These are phyloP conservation scores for Beta macrorhiza DNA, from an alignment of 179 eudicot genomes.

Conservation along the genomic window DNA sequence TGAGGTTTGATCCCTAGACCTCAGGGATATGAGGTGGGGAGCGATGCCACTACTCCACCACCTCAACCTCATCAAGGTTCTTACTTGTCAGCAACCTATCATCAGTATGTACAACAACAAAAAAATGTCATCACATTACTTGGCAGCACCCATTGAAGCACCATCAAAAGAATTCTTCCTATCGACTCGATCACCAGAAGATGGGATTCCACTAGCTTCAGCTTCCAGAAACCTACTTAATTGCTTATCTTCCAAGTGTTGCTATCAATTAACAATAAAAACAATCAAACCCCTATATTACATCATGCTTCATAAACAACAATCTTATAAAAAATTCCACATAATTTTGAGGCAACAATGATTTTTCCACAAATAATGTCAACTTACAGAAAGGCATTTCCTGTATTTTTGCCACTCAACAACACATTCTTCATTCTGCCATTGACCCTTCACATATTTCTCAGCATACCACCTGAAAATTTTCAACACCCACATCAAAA, in stretches of 20 bases:
- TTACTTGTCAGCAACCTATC: conserved; percentile 20
- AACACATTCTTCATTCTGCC: conserved; percentile 83
- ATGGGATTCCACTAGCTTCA: conserved; percentile 42
- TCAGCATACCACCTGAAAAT: conserved; percentile 83
- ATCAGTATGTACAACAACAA: conserved; percentile 19
- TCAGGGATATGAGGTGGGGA: too few species aligned
- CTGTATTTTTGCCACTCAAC: conserved; percentile 87
- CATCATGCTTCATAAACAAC: neutral
- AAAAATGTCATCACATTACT: conserved; percentile 22
- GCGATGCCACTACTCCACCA: too few species aligned
- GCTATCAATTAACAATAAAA: conserved; percentile 40
- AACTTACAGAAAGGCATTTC: conserved; percentile 74
- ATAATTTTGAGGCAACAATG: neutral
- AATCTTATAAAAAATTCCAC: neutral
- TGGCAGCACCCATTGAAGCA: conserved; percentile 34
- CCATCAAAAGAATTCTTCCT: conserved; percentile 30
- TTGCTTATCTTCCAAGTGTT: conserved; percentile 89
- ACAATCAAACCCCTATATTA: conserved; percentile 8
- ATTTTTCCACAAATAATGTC: neutral
- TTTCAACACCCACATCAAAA: conserved; percentile 25
- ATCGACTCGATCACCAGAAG: conserved; percentile 34
- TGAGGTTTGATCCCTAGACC: too few species aligned
- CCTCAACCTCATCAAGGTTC: neutral
- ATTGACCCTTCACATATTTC: conserved; percentile 87
- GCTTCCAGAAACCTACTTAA: conserved; percentile 79